Conservation (phyloP, 2,329 filamentous ascomycete genomes). For the Leptodontidium sp. region DNA sequence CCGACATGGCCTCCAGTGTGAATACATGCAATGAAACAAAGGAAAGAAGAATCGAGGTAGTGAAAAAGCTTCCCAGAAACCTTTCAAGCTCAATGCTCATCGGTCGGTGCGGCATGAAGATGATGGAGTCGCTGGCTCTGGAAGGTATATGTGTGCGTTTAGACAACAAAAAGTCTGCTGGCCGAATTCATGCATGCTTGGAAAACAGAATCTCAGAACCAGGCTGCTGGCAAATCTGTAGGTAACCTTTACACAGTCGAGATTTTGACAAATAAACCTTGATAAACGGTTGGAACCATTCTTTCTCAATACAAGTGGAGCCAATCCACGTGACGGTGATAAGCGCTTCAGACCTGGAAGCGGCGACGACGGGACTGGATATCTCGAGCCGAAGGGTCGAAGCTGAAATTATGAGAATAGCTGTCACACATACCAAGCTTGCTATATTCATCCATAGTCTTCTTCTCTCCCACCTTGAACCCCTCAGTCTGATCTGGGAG, state of each 20-base stretch:
- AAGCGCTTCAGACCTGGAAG: slow-evolving; percentile 5
- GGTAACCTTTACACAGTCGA: too few species aligned
- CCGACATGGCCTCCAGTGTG: too few species aligned
- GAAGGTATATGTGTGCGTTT: slow-evolving; percentile 5
- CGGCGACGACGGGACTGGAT: background rate
- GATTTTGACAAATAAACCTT: background rate
- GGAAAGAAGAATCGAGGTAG: too few species aligned
- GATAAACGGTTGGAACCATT: background rate
- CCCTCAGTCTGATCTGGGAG: slow-evolving; percentile 88
- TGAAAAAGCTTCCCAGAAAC: background rate
- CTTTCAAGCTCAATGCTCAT: background rate
- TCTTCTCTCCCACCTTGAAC: slow-evolving; percentile 99
- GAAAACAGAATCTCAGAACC: background rate
- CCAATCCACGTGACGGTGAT: slow-evolving; percentile 14
- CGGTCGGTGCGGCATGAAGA: background rate
- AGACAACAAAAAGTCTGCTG: background rate
- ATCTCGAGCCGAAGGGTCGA: background rate
- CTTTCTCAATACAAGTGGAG: background rate
- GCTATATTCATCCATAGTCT: slow-evolving; percentile 93
- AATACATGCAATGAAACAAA: too few species aligned
- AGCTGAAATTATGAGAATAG: background rate
- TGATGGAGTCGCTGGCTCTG: background rate
- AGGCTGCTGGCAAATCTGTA: background rate
- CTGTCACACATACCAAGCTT: slow-evolving; percentile 76
- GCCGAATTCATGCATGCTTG: background rate